Percentiles rank a stretch among this genome's conserved stretches.
Conservation (phyloP, 2,329 filamentous ascomycete genomes). For the Diaporthe destruens region DNA sequence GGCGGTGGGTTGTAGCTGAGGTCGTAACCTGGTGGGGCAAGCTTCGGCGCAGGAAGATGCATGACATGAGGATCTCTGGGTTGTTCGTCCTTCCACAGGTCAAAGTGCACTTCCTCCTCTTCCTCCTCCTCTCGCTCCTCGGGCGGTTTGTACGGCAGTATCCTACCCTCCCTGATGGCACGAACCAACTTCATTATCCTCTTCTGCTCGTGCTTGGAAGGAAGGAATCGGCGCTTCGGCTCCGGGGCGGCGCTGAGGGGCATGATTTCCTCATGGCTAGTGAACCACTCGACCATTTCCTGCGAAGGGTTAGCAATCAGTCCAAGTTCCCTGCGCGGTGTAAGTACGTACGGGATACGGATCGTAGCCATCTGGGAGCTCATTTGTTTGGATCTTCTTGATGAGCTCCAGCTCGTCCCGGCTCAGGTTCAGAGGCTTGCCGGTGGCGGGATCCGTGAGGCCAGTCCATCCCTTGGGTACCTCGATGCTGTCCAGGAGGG, state of each 20-base stretch:
- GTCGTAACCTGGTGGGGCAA: slow-evolving; percentile 92
- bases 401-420: slow-evolving; percentile 91
- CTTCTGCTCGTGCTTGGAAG: slow-evolving; percentile 97
- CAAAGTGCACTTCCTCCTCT: slow-evolving; percentile 80
- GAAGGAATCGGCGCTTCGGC: slow-evolving; percentile 93
- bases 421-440: slow-evolving; percentile 89
- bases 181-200: slow-evolving; percentile 97
- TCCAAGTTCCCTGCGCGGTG: too few relatives aligned
- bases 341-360: slow-evolving; percentile 79
- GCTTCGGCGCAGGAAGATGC: slow-evolving; percentile 94
- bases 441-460: slow-evolving; percentile 91
- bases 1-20: slow-evolving; percentile 96
- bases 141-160: slow-evolving; percentile 87
- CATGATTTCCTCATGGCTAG: slow-evolving; percentile 91
- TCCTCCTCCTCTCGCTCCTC: slow-evolving; percentile 76
- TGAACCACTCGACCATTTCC: slow-evolving; percentile 95
- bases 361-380: slow-evolving; percentile 89
- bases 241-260: slow-evolving; percentile 94
- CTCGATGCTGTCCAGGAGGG: slow-evolving; percentile 94
- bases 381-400: slow-evolving; percentile 88
- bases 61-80: slow-evolving; percentile 87
- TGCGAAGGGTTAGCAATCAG: slow-evolving; percentile 50
- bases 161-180: slow-evolving; percentile 93
- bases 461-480: slow-evolving; percentile 98
- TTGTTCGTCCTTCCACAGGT: slow-evolving; percentile 95